These are phyloP conservation scores for Heliophila coronopifolia DNA, from an alignment of 441 rosid genomes.

Conservation along the genomic window DNA sequence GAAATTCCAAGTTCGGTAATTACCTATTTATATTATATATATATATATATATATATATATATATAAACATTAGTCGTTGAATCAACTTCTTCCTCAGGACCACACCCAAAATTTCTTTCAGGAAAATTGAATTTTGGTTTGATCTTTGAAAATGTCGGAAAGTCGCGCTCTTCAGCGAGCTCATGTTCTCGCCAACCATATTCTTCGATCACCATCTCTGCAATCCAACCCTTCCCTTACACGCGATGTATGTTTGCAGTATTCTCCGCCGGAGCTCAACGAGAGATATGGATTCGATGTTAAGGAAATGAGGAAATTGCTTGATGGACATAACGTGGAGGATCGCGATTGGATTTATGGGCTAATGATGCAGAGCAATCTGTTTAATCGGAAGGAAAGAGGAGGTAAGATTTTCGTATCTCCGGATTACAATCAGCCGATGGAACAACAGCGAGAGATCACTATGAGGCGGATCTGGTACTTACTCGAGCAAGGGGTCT, in stretches of 20 bases:
- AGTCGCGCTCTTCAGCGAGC: conserved; percentile 47
- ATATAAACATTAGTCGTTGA: too few relatives aligned
- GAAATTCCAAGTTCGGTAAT: too few relatives aligned
- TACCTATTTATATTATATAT: too few relatives aligned
- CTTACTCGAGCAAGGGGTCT: conserved; percentile 54
- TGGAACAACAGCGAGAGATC: conserved; percentile 84
- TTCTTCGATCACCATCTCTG: conserved; percentile 26
- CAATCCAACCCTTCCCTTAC: conserved; percentile 19
- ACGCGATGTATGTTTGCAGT: conserved; percentile 41
- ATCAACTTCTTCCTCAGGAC: not conserved
- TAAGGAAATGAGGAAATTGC: conserved; percentile 53
- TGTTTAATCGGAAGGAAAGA: conserved; percentile 52
- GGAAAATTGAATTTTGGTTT: not conserved
- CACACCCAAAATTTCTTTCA: not conserved
- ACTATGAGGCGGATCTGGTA: conserved; percentile 57
- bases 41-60: too few relatives aligned
- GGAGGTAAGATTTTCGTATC: conserved; percentile 60
- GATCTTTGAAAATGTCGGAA: conserved; percentile 13
- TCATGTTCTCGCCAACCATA: conserved; percentile 46
- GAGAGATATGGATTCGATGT: conserved; percentile 43
- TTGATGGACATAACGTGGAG: conserved; percentile 59
- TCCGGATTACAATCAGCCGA: conserved; percentile 74
- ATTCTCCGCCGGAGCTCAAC: conserved; percentile 60
- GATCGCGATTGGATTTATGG: conserved; percentile 70
- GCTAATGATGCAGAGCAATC: conserved; percentile 56